Evolutionary conservation across 2,329 filamentous ascomycete genomes (phyloP), one percentile per base, ranked within the genome.

Genomic region (Pestalotiopsis sp.): DNA sequence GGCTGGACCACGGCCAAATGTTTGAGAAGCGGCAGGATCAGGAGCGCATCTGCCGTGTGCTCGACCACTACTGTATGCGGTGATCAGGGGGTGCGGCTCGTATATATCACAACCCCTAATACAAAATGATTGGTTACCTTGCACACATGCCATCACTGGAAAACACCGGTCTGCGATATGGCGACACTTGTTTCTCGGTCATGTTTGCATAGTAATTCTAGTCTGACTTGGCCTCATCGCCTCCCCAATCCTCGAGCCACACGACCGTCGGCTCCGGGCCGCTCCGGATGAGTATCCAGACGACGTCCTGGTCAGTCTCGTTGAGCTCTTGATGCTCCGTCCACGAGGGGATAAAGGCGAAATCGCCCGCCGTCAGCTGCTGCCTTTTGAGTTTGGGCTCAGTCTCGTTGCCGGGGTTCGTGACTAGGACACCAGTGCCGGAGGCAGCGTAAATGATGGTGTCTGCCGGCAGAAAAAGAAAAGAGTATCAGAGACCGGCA

Each of bases 271-370:
- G 90, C 67, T 83, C 82, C 2, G 85, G 77, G 0, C 90, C 91
- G 71, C 86, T 89, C 25, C 90, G 85, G 4, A 89, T 88, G 59
- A 93, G 85, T 12, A 92, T 85, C 88, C 90, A 92, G 49, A 89
- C 85, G 1, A 91, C 80, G 39, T 87, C 84, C 1, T 77, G 77
- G 58, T 90, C 87, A 1, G 86, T 85, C 49, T 92, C 87, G 73
- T 93, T 93, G 23, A 90, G 82, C 66, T 91, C 86, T 76, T 93
- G 90, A 78, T 93, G 90, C 76, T 93, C 91, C 0, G 88, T 88
- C 84, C 86, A 92, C 0, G 90, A 87, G 0, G 91, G 91, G 13
- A 93, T 86, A 67, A 92, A 84, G 3, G 90, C 90, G 77, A 92
- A 93, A 76, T 93, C 91, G 0, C 92, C 91, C 0, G 88, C 83